Evolutionary conservation across 192 early-diverging fungal genomes (phyloP), one percentile per base, ranked within the genome.

Genomic region (Coemansia nantahalensis): DNA sequence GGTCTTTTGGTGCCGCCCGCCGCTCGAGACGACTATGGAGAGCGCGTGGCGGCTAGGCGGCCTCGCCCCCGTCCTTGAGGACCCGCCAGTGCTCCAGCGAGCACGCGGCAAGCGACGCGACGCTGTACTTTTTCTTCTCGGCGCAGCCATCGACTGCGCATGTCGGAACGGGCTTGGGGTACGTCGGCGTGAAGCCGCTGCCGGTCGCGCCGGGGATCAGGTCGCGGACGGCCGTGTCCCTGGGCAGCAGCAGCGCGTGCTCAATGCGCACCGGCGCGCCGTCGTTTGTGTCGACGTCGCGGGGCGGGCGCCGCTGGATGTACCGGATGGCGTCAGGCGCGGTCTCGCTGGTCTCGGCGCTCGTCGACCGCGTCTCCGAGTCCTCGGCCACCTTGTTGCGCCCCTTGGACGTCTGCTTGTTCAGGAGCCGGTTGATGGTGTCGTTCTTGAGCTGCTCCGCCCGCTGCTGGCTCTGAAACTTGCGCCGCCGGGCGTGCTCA

Each of bases 361-460:
- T 78, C 10, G 58, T 49, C 8, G 55, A 54, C 15, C 55, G 60
- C 18, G 79, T 73, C 30, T 83, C 59, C 39, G 70, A 70, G n/a
- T 86, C 83, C 12, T 76, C 79, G 15, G 79, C 74, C 16, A 85
- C 86, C 41, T 79, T 80, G 41, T 80, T 81, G 28, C 76, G 77
- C 5, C 78, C 82, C 54, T 88, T 90, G 8, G 83, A 82, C 9
- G 85, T 80, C 63, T 90, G 88, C 54, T 90, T 90, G 59, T 90
- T 90, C 32, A 90, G 70, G 12, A 90, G 64, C n/a, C 85, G 71
- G 56, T 90, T 88, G 46, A 90, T 88, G 1, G 86, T 90, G 43
- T 90, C 88, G 47, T 71, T 74, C 65, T 85, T 75, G n/a, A 64
- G 45, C 59, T 87, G 84, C 65, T 90, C 88, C 13, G 85, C 85